A percentile compares a stretch with the other conserved stretches of the same genome.
Conservation (phyloP, 306 rosid species). For the Erythrophleum fordii region DNA sequence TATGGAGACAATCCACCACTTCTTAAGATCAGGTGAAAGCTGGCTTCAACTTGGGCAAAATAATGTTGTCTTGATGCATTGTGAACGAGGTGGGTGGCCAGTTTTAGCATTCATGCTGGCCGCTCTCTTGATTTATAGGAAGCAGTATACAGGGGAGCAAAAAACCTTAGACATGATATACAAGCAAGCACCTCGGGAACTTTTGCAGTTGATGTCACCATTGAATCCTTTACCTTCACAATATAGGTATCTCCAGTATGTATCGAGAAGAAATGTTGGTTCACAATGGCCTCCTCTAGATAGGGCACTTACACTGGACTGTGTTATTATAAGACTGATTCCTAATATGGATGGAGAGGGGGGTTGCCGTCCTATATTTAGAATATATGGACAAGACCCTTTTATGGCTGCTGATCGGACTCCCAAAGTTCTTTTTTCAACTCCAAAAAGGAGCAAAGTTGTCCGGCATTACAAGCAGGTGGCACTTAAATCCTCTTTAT, state of each 20-base stretch:
- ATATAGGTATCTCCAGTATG: slow-evolving; percentile 91
- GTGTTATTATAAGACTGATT: slow-evolving; percentile 75
- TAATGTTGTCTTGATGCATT: slow-evolving; percentile 87
- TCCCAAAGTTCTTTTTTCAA: slow-evolving; percentile 86
- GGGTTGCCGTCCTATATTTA: slow-evolving; percentile 92
- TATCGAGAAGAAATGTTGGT: slow-evolving; percentile 90
- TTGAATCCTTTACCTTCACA: slow-evolving; percentile 95
- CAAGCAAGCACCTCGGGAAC: slow-evolving; percentile 90
- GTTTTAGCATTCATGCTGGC: slow-evolving; percentile 95
- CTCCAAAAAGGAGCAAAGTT: slow-evolving; percentile 87
- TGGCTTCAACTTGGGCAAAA: slow-evolving; percentile 91
- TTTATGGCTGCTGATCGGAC: slow-evolving; percentile 86
- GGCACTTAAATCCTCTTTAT: slow-evolving; percentile 33
- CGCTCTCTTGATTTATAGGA: slow-evolving; percentile 86
- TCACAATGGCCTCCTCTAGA: slow-evolving; percentile 95
- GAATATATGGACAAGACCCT: slow-evolving; percentile 96
- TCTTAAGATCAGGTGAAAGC: slow-evolving; percentile 90
- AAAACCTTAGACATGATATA: slow-evolving; percentile 94
- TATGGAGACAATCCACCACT: slow-evolving; percentile 96
- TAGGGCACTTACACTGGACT: slow-evolving; percentile 89
- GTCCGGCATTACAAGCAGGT: slow-evolving; percentile 91
- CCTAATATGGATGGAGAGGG: slow-evolving; percentile 86
- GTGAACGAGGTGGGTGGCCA: slow-evolving; percentile 96
- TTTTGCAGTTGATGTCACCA: slow-evolving; percentile 91
- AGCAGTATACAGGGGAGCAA: slow-evolving; percentile 81